phyloP scores from a whole-genome alignment of 768 basidiomycete species.

The Lyophyllum shimeji region DNA sequence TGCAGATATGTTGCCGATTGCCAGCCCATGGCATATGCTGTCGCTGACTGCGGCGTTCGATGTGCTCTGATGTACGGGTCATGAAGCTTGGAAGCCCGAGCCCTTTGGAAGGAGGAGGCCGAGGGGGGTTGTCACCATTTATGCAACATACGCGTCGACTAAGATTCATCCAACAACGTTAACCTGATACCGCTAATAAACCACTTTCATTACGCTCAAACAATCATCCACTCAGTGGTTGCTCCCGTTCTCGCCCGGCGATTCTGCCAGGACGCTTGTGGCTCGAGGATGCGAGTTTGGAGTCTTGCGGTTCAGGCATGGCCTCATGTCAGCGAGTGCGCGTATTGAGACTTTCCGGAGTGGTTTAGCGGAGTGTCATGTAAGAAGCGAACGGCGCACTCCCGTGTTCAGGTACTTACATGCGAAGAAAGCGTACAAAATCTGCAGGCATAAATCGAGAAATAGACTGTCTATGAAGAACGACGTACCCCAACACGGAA shows the following conservation, averaged over 20 bases:
- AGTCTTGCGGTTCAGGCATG: constrained; percentile 36
- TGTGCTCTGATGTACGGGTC: neutral
- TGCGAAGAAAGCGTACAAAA: constrained; percentile 41
- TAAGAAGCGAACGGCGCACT: constrained; percentile 37
- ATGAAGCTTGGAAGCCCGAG: neutral
- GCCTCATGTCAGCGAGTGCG: constrained; percentile 35
- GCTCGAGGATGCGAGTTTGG: constrained; percentile 42
- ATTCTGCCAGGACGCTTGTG: constrained; percentile 41
- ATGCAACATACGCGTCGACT: too few species aligned
- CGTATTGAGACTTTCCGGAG: constrained; percentile 19
- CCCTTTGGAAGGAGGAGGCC: too few species aligned
- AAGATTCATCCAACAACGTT: neutral
- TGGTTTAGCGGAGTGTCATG: constrained; percentile 29
- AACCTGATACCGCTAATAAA: constrained; percentile 2
- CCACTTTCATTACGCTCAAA: constrained; percentile 13
- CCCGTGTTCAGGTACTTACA: too few species aligned
- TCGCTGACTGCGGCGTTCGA: neutral
- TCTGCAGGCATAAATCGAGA: constrained; percentile 25
- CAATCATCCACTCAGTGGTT: constrained; percentile 27
- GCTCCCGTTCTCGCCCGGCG: constrained; percentile 33
- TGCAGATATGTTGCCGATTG: too few species aligned
- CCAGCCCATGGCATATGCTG: too few species aligned
- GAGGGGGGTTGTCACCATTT: too few species aligned
- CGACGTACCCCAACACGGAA: too few species aligned
- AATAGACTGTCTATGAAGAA: neutral